phyloP scores from a whole-genome alignment of 306 rosid genomes.

The Gleditsia sinensis region DNA sequence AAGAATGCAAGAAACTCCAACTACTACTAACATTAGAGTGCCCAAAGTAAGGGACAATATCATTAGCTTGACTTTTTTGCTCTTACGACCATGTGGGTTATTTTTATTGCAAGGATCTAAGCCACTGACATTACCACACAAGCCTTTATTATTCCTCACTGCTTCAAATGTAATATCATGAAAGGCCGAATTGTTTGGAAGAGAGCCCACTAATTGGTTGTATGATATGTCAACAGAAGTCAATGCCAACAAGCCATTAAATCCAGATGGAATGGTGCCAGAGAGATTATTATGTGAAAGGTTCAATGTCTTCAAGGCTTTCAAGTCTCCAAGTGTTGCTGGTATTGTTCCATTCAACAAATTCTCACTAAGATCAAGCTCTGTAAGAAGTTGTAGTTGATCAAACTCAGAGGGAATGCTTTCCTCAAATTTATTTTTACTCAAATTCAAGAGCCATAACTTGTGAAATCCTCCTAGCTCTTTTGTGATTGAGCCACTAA shows the following conservation, averaged over 20 bases:
- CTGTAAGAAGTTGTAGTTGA: constrained; percentile 10
- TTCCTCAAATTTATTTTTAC: constrained; percentile 19
- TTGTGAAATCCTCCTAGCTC: not conserved
- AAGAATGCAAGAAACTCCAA: not conserved
- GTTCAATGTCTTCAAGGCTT: constrained; percentile 34
- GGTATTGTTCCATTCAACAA: constrained; percentile 33
- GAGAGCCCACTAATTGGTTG: constrained; percentile 28
- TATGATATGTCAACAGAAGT: constrained; percentile 36
- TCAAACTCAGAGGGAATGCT: constrained; percentile 24
- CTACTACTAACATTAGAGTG: not conserved
- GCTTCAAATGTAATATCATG: not conserved
- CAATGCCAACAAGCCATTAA: constrained; percentile 36
- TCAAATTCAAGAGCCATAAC: constrained; percentile 7
- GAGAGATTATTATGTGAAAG: constrained; percentile 49
- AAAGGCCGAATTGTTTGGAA: constrained; percentile 28
- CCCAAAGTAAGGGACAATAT: not conserved
- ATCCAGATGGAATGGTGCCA: constrained; percentile 37
- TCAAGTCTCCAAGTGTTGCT: constrained; percentile 13
- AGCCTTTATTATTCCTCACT: constrained; percentile 26
- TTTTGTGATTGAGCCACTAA: constrained; percentile 1
- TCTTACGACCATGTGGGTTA: not conserved
- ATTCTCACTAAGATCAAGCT: constrained; percentile 48
- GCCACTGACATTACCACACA: constrained; percentile 27
- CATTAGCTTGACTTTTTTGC: not conserved
- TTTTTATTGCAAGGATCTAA: constrained; percentile 2